Percentiles rank a stretch among this genome's conserved stretches.
These are phyloP conservation scores for Hypomyces rosellus DNA, from an alignment of 2,329 filamentous ascomycete species.

Conservation along the genomic window DNA sequence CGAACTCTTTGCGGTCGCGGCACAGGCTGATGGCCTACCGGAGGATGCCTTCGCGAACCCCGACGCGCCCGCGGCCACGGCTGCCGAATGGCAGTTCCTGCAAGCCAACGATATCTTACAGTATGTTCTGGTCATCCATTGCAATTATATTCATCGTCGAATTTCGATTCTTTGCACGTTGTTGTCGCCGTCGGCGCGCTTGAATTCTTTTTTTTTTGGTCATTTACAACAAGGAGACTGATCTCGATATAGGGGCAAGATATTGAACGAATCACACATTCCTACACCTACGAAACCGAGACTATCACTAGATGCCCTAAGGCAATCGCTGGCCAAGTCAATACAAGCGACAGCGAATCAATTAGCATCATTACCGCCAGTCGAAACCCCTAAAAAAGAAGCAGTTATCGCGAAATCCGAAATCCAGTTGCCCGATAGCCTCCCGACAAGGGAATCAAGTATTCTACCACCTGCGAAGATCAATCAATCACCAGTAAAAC, in stretches of 20 bases:
- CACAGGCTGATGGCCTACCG: slow-evolving; percentile 57
- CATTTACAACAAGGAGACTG: slow-evolving; percentile 12
- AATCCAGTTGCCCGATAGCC: slow-evolving; percentile 10
- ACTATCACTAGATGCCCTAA: slow-evolving; percentile 38
- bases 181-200: slow-evolving; percentile 8
- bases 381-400: slow-evolving; percentile 12
- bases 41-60: slow-evolving; percentile 50
- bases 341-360: slow-evolving; percentile 16
- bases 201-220: slow-evolving; percentile 1
- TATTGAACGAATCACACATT: slow-evolving; percentile 47
- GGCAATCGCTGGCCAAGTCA: slow-evolving; percentile 30
- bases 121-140: slow-evolving; percentile 38
- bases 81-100: slow-evolving; percentile 50
- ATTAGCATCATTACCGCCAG: slow-evolving; percentile 8
- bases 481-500: background rate
- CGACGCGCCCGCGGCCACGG: slow-evolving; percentile 48
- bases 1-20: slow-evolving; percentile 76
- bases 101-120: slow-evolving; percentile 52
- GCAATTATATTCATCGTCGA: slow-evolving; percentile 12
- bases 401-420: slow-evolving; percentile 11
- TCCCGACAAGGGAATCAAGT: background rate
- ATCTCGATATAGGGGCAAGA: slow-evolving; percentile 28
- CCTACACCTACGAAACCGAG: slow-evolving; percentile 44
- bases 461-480: background rate
- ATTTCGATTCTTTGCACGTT: slow-evolving; percentile 14